Base-by-base conservation (phyloP, 2,329 filamentous ascomycete species). In the Phaeoacremonium minimum region DNA sequence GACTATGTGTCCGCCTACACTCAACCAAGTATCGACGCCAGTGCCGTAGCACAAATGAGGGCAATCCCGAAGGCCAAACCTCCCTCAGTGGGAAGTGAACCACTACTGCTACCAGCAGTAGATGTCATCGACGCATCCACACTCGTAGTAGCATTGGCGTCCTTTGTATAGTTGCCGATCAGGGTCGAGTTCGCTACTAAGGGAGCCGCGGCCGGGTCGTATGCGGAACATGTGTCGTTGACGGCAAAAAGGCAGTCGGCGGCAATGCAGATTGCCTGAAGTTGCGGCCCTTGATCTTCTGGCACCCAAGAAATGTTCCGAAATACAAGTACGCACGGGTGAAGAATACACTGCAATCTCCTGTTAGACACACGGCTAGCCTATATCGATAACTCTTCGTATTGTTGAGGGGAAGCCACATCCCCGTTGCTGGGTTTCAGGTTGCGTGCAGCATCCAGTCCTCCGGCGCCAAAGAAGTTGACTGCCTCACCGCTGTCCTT, bases 271-370 rank as follows among this genome's bases (percentile, higher is more conserved):
- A 81, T 76, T 37, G 68, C 61, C 55, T 81, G 73, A 15, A 74
- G 58, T 47, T 73, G 62, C 8, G 63, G 41, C 6, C 62, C 63
- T 32, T 37, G 8, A 38, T 71, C 64, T 6, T 57, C 49, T 15
- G 66, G 57, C 36, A 77, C 63, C 71, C 73, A 28, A 80, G 66
- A 15, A 82, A 64, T 16, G 61, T 61, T 34, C 74, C 77, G 51
- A 82, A 82, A 64, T 73, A 81, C 45, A 73, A 56, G 60, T 82
- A 81, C 26, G 82, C 60, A 49, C 81, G 77, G 30, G 73, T 80
- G 42, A 82, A 56, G 37, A 82, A 71, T 42, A 64, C 64, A 54
- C 75, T 76, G 66, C 81, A 77, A 39, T n/a, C n/a, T n/a, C n/a
- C n/a, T n/a, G n/a, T n/a, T n/a, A n/a, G n/a, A n/a, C n/a, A n/a